phyloP scores from a whole-genome alignment of 2,329 filamentous ascomycete species.

The Trichoderma sp. region DNA sequence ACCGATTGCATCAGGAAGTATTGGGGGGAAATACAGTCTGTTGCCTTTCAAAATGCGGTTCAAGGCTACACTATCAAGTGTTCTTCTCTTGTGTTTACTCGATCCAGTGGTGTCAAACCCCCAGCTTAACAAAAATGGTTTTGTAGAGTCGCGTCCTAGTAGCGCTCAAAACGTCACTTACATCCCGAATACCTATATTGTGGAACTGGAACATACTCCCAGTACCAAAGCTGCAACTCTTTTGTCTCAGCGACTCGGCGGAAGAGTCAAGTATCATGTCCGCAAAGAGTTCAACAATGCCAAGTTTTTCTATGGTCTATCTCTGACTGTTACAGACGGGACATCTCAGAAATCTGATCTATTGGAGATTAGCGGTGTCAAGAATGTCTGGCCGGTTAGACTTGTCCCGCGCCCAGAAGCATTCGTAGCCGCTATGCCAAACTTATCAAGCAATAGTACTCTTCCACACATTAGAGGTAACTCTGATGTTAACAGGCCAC shows the following conservation, averaged over 20 bases:
- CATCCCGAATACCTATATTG: not conserved
- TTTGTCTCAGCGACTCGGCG: not conserved
- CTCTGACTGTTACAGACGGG: not conserved
- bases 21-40: too few relatives aligned
- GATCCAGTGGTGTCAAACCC: not conserved
- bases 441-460: too few relatives aligned
- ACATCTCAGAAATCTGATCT: not conserved
- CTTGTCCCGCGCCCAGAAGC: conserved; percentile 37
- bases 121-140: not conserved
- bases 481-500: too few relatives aligned
- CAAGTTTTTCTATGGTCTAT: not conserved
- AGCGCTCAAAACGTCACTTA: not conserved
- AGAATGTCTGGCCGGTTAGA: conserved; percentile 51
- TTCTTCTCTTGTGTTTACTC: not conserved
- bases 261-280: not conserved
- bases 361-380: conserved; percentile 37
- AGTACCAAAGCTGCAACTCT: not conserved
- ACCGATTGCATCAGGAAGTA: too few relatives aligned
- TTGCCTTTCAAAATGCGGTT: too few relatives aligned
- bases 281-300: not conserved
- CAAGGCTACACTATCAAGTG: not conserved
- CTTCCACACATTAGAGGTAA: too few relatives aligned
- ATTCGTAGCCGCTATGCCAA: too few relatives aligned
- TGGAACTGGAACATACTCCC: conserved; percentile 18
- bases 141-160: not conserved